These are phyloP conservation scores for Brassica incana DNA, from an alignment of 345 rosid genomes.

Conservation along the genomic window DNA sequence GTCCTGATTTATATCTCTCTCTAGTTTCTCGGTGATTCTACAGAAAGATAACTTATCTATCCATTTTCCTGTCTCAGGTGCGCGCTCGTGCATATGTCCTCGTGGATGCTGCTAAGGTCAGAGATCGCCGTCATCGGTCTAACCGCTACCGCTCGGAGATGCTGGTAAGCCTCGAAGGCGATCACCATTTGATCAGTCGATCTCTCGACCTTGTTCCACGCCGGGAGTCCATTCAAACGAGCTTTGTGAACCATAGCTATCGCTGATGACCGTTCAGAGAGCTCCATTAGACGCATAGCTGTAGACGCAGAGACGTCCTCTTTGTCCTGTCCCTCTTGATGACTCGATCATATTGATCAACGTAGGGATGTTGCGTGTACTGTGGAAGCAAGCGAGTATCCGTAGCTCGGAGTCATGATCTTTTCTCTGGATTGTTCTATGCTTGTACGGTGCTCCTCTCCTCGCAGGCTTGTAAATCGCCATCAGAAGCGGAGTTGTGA, in stretches of 20 bases:
- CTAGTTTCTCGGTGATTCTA: too few relatives aligned
- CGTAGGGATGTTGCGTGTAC: conserved; percentile 65
- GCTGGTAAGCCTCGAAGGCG: conserved; percentile 70
- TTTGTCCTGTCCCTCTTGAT: conserved; percentile 48
- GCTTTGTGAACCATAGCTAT: conserved; percentile 83
- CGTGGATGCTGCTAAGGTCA: conserved; percentile 52
- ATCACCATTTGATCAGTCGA: conserved; percentile 57
- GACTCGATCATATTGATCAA: conserved; percentile 61
- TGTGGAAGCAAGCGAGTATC: conserved; percentile 62
- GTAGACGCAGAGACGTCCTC: conserved; percentile 58
- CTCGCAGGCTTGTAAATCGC: conserved; percentile 62
- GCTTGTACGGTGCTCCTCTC: conserved; percentile 54
- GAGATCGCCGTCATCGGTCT: conserved; percentile 87
- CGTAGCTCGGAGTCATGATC: conserved; percentile 60
- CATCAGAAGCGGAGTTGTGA: conserved; percentile 60
- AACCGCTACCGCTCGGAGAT: conserved; percentile 57
- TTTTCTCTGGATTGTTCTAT: conserved; percentile 48
- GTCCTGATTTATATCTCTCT: too few relatives aligned
- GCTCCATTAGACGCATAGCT: conserved; percentile 81
- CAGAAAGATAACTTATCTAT: too few relatives aligned
- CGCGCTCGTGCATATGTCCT: conserved; percentile 64
- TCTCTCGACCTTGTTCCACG: conserved; percentile 56
- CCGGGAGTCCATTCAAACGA: conserved; percentile 62
- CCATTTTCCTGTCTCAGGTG: conserved; percentile 13
- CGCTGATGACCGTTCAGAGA: conserved; percentile 71